Conservation (phyloP, 306 rosid species). For the Quercus ilex region DNA sequence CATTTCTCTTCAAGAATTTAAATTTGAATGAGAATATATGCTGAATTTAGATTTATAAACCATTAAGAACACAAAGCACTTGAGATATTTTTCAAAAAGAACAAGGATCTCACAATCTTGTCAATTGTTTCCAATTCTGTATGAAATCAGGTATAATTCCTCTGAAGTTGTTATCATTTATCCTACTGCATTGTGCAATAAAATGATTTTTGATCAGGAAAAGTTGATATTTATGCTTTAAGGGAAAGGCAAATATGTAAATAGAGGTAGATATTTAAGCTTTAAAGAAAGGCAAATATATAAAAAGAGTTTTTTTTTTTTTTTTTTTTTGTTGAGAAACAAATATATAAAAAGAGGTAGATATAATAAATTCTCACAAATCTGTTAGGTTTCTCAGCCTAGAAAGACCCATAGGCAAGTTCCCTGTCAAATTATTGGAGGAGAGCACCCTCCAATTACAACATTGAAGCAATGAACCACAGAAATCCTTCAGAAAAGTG, state of each 20-base stretch:
- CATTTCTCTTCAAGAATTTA: constrained; percentile 58
- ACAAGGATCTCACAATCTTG: constrained; percentile 60
- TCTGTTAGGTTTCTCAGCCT: constrained; percentile 51
- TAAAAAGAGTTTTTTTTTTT: too few species aligned
- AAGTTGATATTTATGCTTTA: not conserved
- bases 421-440: constrained; percentile 71
- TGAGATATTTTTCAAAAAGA: constrained; percentile 1
- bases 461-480: constrained; percentile 9
- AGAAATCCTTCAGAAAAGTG: constrained; percentile 13
- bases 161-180: constrained; percentile 64
- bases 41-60: not conserved
- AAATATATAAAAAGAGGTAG: too few species aligned
- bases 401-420: constrained; percentile 49
- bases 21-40: constrained; percentile 9
- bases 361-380: constrained; percentile 46
- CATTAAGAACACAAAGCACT: not conserved
- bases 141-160: constrained; percentile 72
- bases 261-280: not conserved
- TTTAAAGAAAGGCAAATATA: too few species aligned
- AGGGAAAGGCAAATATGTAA: not conserved
- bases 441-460: constrained; percentile 55
- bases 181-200: constrained; percentile 54
- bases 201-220: constrained; percentile 7
- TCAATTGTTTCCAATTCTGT: constrained; percentile 59
- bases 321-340: too few species aligned